Evolutionary conservation across 116 monocot genomes (phyloP).

Genomic region (Dioscorea cayenensis): DNA sequence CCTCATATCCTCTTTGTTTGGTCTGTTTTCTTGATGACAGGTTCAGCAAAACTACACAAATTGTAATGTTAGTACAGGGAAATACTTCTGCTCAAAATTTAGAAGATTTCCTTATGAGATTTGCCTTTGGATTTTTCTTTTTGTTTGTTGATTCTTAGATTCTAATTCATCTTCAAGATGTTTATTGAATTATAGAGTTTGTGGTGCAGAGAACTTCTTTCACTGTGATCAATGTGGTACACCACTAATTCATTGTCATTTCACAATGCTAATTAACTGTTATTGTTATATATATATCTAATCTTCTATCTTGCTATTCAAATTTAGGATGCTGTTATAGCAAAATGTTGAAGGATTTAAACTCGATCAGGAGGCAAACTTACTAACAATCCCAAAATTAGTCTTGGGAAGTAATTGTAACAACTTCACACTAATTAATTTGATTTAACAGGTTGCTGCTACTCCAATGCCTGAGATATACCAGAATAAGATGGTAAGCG

Average conservation of each 20-base stretch:
- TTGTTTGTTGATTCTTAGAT: not conserved
- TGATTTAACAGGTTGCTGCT: constrained; percentile 43
- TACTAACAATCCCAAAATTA: not conserved
- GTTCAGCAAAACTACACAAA: constrained; percentile 55
- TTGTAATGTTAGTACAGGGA: constrained; percentile 68
- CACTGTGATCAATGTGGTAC: constrained; percentile 78
- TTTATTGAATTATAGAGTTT: constrained; percentile 42
- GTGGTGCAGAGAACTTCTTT: constrained; percentile 76
- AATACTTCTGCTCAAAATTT: constrained; percentile 64
- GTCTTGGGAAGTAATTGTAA: not conserved
- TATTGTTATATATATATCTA: too few relatives aligned
- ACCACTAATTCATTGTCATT: not conserved
- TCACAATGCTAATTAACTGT: too few relatives aligned
- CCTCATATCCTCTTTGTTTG: not conserved
- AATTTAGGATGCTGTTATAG: constrained; percentile 75
- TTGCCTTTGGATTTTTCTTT: not conserved
- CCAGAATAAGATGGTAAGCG: constrained; percentile 65
- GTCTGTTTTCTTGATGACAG: constrained; percentile 19
- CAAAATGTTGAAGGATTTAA: constrained; percentile 54
- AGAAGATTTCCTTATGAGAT: not conserved
- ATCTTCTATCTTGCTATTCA: not conserved
- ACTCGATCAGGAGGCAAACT: constrained; percentile 60
- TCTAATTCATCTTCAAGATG: constrained; percentile 1
- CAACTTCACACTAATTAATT: too few relatives aligned
- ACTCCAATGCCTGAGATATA: constrained; percentile 73